Percentiles rank a stretch among this genome's conserved stretches.
Evolutionary conservation across 2,329 filamentous ascomycete genomes (phyloP).

Genomic region (Penicillium sp.): DNA sequence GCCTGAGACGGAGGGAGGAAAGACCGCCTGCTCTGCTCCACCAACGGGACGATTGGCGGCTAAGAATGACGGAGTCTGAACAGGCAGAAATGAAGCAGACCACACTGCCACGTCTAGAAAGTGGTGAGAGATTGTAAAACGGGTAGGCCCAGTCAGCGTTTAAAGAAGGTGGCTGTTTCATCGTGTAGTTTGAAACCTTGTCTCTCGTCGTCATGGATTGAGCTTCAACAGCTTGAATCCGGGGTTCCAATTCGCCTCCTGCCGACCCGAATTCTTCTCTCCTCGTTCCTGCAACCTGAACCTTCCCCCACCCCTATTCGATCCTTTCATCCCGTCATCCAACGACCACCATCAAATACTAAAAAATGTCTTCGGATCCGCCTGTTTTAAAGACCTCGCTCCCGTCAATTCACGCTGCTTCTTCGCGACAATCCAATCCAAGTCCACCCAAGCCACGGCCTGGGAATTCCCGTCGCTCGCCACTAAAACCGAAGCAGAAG

Average conservation of each 20-base stretch:
- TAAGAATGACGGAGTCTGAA: slow-evolving; percentile 27
- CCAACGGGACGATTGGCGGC: slow-evolving; percentile 40
- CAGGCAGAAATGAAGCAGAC: slow-evolving; percentile 28
- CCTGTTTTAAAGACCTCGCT: slow-evolving; percentile 67
- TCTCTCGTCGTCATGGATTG: slow-evolving; percentile 5
- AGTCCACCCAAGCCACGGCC: slow-evolving; percentile 48
- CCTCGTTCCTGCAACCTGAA: slow-evolving; percentile 13
- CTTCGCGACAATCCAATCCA: slow-evolving; percentile 36
- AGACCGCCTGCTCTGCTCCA: slow-evolving; percentile 29
- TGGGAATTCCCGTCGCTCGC: slow-evolving; percentile 39
- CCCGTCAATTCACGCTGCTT: slow-evolving; percentile 44
- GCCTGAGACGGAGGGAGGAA: slow-evolving; percentile 19
- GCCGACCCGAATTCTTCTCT: slow-evolving; percentile 15
- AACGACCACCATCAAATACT: background rate
- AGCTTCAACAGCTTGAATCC: slow-evolving; percentile 18
- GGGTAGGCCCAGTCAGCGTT: background rate
- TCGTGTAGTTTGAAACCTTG: slow-evolving; percentile 1
- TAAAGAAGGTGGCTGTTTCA: background rate
- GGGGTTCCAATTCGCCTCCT: slow-evolving; percentile 22
- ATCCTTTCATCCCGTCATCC: background rate
- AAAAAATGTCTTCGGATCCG: slow-evolving; percentile 43
- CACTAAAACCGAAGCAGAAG: slow-evolving; percentile 26
- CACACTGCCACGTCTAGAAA: slow-evolving; percentile 19
- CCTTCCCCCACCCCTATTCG: background rate
- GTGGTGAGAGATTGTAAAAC: slow-evolving; percentile 1